phyloP scores from a whole-genome alignment of 2,329 filamentous ascomycete species.

The Fonsecaea nubica region DNA sequence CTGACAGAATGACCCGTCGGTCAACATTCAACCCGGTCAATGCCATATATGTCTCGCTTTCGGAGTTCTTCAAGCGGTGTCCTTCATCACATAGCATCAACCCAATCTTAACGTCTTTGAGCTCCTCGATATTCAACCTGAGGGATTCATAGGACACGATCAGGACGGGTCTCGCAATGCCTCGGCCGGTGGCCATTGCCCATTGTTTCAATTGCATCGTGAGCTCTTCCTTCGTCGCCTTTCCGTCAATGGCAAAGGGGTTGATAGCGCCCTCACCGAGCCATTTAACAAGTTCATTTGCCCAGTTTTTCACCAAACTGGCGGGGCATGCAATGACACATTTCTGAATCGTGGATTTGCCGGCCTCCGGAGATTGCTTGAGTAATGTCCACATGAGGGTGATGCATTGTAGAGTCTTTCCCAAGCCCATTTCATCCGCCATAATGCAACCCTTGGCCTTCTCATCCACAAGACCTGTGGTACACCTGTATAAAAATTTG shows the following conservation, averaged over 20 bases:
- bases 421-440: slow-evolving; percentile 98
- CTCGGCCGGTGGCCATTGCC: slow-evolving; percentile 88
- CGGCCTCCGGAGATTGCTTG: slow-evolving; percentile 95
- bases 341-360: slow-evolving; percentile 91
- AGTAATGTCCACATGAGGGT: slow-evolving; percentile 94
- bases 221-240: slow-evolving; percentile 91
- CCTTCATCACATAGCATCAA: slow-evolving; percentile 95
- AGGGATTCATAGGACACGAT: slow-evolving; percentile 98
- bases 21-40: slow-evolving; percentile 89
- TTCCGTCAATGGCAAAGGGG: slow-evolving; percentile 95
- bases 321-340: slow-evolving; percentile 96
- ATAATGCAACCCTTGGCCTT: slow-evolving; percentile 98
- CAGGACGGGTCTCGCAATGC: slow-evolving; percentile 88
- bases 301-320: slow-evolving; percentile 96
- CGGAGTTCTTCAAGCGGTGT: slow-evolving; percentile 93
- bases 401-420: slow-evolving; percentile 97
- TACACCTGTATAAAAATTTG: slow-evolving; percentile 94
- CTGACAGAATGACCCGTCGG: slow-evolving; percentile 90
- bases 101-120: slow-evolving; percentile 88
- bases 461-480: slow-evolving; percentile 91
- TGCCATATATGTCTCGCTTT: slow-evolving; percentile 92
- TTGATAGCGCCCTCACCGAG: slow-evolving; percentile 87
- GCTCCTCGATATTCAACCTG: slow-evolving; percentile 85
- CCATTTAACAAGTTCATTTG: slow-evolving; percentile 96
- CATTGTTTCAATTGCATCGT: slow-evolving; percentile 90